Base-by-base conservation (phyloP, 108 stramenopile species). In the Schizochytrium sp. region DNA sequence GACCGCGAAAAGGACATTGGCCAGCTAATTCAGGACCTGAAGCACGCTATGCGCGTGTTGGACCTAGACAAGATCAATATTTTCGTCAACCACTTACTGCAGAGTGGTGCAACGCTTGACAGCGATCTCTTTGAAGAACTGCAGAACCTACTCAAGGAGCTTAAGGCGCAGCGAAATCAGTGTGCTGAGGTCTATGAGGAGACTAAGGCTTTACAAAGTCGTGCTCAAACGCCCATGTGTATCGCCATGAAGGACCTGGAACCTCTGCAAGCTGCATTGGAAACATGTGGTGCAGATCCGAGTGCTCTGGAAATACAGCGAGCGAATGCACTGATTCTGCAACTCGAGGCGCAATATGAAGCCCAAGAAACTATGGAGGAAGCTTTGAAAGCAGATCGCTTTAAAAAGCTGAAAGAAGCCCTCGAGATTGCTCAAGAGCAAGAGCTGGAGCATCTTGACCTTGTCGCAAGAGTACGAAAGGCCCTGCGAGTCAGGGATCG, bases 291-390 rank as follows among this genome's bases (percentile, higher is more conserved):
- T 5, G 47, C 28, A 5, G 12, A 46, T 49, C 17, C 19, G 17
- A 53, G 47, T 28, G 76, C 53, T 53, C 50, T 55, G 3, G 76
- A 83, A 28, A 1, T 42, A 5, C 28, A 5, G 47, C 76, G 53
- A 5, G 76, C 28, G 5, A 42, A 7, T n/a, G 45, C 53, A 4
- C 72, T 92, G 4, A 56, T 88, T 45, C 42, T 87, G 40, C 59
- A 90, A 56, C 87, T 91, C 57, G 38, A 89, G 49, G 69, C 56
- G 49, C 72, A 90, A 57, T 49, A n/a, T n/a, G 44, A 89, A 38
- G 90, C 73, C 3, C 46, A 69, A 53, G 41, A 55, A 4, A 58
- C 47, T 38, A 13, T 87, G 53, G 55, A 69, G 3, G 88, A 47
- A 56, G 73, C 87, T 40, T 0, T 73, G 2, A 10, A 72, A 61